Percentiles rank a stretch among this genome's conserved stretches.
These are phyloP conservation scores for Hirsutella minnesotensis DNA, from an alignment of 2,329 filamentous ascomycete species.

Conservation along the genomic window DNA sequence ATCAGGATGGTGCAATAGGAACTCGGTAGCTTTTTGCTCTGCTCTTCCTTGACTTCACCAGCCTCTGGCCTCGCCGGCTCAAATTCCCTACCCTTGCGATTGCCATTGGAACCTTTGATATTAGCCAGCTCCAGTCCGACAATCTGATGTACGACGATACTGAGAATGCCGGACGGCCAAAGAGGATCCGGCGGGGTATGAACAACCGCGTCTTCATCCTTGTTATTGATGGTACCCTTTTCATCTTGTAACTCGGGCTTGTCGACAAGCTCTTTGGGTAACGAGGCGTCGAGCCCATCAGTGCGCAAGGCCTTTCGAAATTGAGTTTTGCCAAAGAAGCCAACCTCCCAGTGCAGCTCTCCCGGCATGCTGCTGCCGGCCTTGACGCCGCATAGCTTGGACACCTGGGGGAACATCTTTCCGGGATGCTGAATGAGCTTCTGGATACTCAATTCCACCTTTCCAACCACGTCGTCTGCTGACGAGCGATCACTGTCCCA, in stretches of 20 bases:
- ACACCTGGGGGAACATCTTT: slow-evolving; percentile 83
- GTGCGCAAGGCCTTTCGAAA: slow-evolving; percentile 77
- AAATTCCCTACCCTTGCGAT: slow-evolving; percentile 73
- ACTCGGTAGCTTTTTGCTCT: slow-evolving; percentile 67
- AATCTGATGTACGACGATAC: slow-evolving; percentile 83
- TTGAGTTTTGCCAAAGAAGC: slow-evolving; percentile 84
- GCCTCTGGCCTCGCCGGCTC: slow-evolving; percentile 73
- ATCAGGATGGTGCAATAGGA: slow-evolving; percentile 87
- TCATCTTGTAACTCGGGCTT: slow-evolving; percentile 74
- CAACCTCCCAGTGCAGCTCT: slow-evolving; percentile 90
- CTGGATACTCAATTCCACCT: slow-evolving; percentile 85
- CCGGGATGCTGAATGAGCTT: slow-evolving; percentile 88
- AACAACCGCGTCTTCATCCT: slow-evolving; percentile 69
- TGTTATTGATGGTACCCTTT: slow-evolving; percentile 58
- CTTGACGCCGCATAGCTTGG: slow-evolving; percentile 71
- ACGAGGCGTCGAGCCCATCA: slow-evolving; percentile 68
- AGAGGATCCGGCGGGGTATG: slow-evolving; percentile 91
- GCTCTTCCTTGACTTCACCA: slow-evolving; percentile 79
- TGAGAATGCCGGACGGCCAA: slow-evolving; percentile 85
- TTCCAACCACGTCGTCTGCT: slow-evolving; percentile 89
- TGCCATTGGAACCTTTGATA: slow-evolving; percentile 73
- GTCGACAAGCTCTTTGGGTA: slow-evolving; percentile 63
- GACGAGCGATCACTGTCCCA: slow-evolving; percentile 94
- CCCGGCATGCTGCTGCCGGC: slow-evolving; percentile 83
- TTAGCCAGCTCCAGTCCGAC: slow-evolving; percentile 90